Evolutionary conservation across 163 green algal species (phyloP).

Genomic region (Chloromonas sp.): DNA sequence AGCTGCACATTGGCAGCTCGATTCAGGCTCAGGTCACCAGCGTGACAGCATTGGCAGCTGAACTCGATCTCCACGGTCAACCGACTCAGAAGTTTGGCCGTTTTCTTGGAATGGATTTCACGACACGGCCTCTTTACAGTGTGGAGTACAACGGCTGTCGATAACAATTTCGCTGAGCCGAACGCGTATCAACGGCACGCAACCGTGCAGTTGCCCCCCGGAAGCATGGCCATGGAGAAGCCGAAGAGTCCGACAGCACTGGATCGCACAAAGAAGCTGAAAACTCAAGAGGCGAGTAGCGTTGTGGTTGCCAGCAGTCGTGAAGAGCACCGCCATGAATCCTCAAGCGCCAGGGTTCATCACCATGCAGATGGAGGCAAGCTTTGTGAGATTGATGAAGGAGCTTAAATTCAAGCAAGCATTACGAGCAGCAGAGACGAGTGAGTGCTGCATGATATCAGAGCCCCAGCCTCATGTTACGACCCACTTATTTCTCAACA

Average conservation of each 20-base stretch:
- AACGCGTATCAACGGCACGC: background rate
- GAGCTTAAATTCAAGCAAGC: constrained; percentile 1
- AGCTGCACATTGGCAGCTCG: no score
- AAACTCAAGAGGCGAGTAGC: no score
- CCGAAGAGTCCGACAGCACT: no score
- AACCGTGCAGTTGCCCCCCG: background rate
- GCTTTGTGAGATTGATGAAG: background rate
- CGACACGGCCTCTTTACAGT: background rate
- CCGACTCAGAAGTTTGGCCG: background rate
- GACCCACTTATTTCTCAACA: no score
- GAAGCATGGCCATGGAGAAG: background rate
- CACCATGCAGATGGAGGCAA: background rate
- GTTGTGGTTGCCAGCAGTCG: no score
- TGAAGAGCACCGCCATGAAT: no score
- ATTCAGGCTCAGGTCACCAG: background rate
- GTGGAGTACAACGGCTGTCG: background rate
- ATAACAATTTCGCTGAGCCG: background rate
- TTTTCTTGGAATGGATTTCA: background rate
- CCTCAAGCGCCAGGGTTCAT: no score
- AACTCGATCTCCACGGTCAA: background rate
- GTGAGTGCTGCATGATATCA: background rate
- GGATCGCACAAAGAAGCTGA: no score
- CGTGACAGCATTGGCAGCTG: background rate
- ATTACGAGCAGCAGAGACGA: background rate
- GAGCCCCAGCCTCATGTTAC: no score